A percentile compares a stretch with the other conserved stretches of the same genome.
phyloP scores from a whole-genome alignment of 331 rosid genomes.

The Acacia concinna region DNA sequence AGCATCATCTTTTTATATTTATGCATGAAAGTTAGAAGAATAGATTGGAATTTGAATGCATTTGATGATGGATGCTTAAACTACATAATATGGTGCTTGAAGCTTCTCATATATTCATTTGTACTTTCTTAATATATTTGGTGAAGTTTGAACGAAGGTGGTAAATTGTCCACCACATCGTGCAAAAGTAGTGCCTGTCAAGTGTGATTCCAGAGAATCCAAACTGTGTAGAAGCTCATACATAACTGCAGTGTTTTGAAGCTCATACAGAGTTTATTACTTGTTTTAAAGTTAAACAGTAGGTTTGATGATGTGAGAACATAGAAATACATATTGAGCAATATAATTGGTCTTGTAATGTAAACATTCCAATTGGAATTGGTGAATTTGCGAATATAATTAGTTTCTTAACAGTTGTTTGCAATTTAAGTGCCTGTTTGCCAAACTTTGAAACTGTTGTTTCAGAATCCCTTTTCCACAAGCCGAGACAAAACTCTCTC shows the following conservation, averaged over 20 bases:
- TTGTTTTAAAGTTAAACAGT: background rate
- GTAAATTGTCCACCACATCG: background rate
- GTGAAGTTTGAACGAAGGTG: background rate
- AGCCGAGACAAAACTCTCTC: too few relatives aligned
- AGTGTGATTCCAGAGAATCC: background rate
- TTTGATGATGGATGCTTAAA: constrained; percentile 9
- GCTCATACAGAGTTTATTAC: background rate
- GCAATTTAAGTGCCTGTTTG: background rate
- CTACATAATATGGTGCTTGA: constrained; percentile 20
- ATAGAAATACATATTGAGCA: background rate
- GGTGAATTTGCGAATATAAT: background rate
- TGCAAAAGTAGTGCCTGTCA: background rate
- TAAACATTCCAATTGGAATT: background rate
- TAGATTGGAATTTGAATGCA: background rate
- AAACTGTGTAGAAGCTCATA: background rate
- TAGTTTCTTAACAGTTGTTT: background rate
- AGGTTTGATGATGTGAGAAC: constrained; percentile 15
- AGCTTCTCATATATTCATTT: constrained; percentile 19
- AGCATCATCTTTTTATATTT: background rate
- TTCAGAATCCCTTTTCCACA: too few relatives aligned
- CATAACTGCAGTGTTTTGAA: background rate
- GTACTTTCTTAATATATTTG: constrained; percentile 1
- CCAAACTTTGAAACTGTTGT: too few relatives aligned
- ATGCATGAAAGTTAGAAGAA: background rate
- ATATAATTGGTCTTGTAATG: background rate